These are phyloP conservation scores for Pseudocercospora cruenta DNA, from an alignment of 2,329 filamentous ascomycete genomes.

Conservation along the genomic window DNA sequence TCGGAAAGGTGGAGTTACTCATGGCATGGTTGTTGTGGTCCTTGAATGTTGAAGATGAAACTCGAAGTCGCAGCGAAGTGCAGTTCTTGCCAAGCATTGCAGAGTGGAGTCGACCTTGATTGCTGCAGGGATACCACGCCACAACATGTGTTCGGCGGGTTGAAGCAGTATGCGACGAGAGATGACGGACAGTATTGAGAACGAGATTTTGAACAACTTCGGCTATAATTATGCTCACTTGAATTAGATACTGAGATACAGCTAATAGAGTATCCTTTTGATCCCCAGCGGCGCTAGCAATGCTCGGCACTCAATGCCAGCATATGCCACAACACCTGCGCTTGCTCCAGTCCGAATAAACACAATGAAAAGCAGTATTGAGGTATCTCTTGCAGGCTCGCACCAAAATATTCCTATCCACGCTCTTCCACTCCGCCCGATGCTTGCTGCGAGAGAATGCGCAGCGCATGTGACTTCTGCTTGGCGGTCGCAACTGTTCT, in stretches of 20 bases:
- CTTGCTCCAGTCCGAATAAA: conserved; percentile 24
- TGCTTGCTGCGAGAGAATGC: conserved; percentile 18
- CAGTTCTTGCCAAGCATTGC: conserved; percentile 7
- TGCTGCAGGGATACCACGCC: neutral
- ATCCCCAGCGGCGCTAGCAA: conserved; percentile 15
- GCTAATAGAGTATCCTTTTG: conserved; percentile 21
- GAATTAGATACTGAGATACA: conserved; percentile 23
- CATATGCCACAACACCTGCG: conserved; percentile 24
- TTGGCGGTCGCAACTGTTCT: conserved; percentile 24
- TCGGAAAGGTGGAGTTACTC: conserved; percentile 30
- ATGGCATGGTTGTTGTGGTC: conserved; percentile 17
- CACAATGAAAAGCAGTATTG: conserved; percentile 31
- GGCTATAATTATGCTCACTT: conserved; percentile 7
- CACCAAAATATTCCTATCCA: conserved; percentile 14
- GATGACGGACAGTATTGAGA: neutral
- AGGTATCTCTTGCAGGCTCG: conserved; percentile 31
- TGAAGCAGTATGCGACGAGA: neutral
- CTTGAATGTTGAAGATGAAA: neutral
- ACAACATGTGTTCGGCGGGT: neutral
- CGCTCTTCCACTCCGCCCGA: conserved; percentile 19
- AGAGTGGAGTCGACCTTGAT: neutral
- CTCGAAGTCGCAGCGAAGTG: neutral
- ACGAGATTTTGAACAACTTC: neutral
- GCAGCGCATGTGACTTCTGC: conserved; percentile 17
- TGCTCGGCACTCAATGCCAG: conserved; percentile 26